Evolutionary conservation across 2,329 filamentous ascomycete species (phyloP).

Genomic region (Cytospora schulzeri): DNA sequence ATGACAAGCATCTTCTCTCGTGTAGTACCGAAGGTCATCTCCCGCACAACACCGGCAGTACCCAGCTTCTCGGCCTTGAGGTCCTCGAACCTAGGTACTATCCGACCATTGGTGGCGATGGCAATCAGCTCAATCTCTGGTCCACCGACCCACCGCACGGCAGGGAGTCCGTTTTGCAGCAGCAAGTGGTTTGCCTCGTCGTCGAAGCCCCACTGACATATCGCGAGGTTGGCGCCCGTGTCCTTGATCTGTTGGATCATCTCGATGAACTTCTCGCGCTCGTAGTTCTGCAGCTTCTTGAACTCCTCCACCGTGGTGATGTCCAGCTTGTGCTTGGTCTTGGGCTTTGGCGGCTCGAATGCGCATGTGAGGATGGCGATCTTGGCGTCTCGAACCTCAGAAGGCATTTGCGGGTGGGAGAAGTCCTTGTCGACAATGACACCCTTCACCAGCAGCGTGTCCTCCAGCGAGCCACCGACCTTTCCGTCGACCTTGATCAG

Average conservation of each 20-base stretch:
- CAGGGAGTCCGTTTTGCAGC: constrained; percentile 92
- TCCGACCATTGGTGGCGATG: constrained; percentile 96
- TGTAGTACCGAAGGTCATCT: constrained; percentile 96
- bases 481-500: constrained; percentile 99
- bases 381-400: constrained; percentile 92
- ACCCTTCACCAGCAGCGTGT: constrained; percentile 92
- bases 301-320: constrained; percentile 97
- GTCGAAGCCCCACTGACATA: constrained; percentile 99
- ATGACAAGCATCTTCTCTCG: constrained; percentile 99
- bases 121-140: constrained; percentile 98
- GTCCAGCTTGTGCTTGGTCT: constrained; percentile 99
- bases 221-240: constrained; percentile 93
- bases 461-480: constrained; percentile 90
- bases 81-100: constrained; percentile 96
- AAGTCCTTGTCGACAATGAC: constrained; percentile 99
- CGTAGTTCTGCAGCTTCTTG: constrained; percentile 95
- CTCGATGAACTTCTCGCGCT: constrained; percentile 93
- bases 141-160: constrained; percentile 96
- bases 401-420: constrained; percentile 98
- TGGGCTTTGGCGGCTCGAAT: constrained; percentile 98
- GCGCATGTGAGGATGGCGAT: constrained; percentile 96
- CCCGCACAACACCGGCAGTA: constrained; percentile 82
- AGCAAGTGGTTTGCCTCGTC: constrained; percentile 98
- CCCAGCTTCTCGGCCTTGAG: constrained; percentile 89
- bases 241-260: constrained; percentile 99